Conservation (phyloP, 2,329 filamentous ascomycete species). For the Cladosporium oxysporum region DNA sequence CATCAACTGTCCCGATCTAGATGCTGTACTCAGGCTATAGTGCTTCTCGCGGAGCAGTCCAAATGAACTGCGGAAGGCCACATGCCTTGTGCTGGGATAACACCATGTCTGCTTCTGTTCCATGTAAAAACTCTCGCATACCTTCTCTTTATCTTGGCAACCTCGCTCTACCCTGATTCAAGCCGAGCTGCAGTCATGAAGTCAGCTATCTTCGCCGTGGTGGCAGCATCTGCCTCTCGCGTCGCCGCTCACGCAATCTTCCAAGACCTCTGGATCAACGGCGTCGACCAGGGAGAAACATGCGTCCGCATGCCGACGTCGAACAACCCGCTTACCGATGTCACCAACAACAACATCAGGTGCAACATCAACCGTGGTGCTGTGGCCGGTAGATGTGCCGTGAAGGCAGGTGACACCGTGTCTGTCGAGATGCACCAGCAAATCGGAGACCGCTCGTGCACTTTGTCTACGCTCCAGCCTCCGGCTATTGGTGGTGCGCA, state of each 20-base stretch:
- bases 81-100: neutral
- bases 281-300: slow-evolving; percentile 46
- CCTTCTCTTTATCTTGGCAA: neutral
- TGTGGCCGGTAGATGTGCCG: slow-evolving; percentile 46
- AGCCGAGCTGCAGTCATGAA: slow-evolving; percentile 5
- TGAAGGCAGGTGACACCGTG: slow-evolving; percentile 47
- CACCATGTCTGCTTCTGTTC: neutral
- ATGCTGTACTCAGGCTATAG: neutral
- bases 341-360: slow-evolving; percentile 50
- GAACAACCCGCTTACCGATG: slow-evolving; percentile 56
- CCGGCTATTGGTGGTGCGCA: slow-evolving; percentile 58
- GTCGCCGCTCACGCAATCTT: slow-evolving; percentile 50
- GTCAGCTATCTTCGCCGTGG: slow-evolving; percentile 10
- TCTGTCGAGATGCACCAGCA: slow-evolving; percentile 62
- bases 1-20: neutral
- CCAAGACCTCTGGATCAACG: slow-evolving; percentile 54
- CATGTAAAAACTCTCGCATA: neutral
- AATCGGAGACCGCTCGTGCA: slow-evolving; percentile 49
- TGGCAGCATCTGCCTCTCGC: slow-evolving; percentile 9
- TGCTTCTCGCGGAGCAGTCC: neutral
- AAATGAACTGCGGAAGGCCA: neutral
- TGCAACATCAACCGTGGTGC: slow-evolving; percentile 43
- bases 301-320: slow-evolving; percentile 49
- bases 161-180: neutral
- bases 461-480: slow-evolving; percentile 25